Conservation (phyloP, 306 rosid species). For the Cucumis sativus region DNA sequence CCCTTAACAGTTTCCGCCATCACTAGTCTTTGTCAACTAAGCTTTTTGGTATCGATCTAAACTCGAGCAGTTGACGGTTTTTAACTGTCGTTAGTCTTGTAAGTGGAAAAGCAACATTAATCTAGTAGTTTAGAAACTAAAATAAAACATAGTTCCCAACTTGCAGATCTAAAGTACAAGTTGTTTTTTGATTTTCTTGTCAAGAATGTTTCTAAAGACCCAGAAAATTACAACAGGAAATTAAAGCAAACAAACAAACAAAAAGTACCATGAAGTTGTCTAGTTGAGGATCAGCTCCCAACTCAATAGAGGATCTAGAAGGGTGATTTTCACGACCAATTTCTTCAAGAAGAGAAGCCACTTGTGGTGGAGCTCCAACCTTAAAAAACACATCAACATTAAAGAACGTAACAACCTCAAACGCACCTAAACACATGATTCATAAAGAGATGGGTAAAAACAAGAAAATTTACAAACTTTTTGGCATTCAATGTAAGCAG, state of each 20-base stretch:
- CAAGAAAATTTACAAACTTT: slow-evolving; percentile 26
- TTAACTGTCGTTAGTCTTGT: neutral
- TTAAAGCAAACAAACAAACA: neutral
- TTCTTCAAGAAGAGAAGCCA: slow-evolving; percentile 50
- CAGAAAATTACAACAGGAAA: neutral
- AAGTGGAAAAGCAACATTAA: neutral
- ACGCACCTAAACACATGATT: neutral
- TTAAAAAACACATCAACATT: slow-evolving; percentile 12
- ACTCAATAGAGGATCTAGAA: slow-evolving; percentile 16
- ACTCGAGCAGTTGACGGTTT: no score
- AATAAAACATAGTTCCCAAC: neutral
- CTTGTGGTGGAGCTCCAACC: slow-evolving; percentile 82
- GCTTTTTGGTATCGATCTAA: no score
- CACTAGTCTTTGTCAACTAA: no score
- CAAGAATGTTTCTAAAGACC: neutral
- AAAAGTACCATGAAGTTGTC: slow-evolving; percentile 63
- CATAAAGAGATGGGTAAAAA: no score
- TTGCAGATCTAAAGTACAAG: neutral
- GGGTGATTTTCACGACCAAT: slow-evolving; percentile 29
- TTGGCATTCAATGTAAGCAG: slow-evolving; percentile 63
- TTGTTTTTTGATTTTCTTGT: neutral
- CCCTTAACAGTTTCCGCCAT: no score
- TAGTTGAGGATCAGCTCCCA: slow-evolving; percentile 82
- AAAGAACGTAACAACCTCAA: neutral
- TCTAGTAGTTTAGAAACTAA: neutral